A percentile compares a stretch with the other conserved stretches of the same genome.
Conservation (phyloP, 805 yeast genomes). For the Grigorovia yakushimaensis region DNA sequence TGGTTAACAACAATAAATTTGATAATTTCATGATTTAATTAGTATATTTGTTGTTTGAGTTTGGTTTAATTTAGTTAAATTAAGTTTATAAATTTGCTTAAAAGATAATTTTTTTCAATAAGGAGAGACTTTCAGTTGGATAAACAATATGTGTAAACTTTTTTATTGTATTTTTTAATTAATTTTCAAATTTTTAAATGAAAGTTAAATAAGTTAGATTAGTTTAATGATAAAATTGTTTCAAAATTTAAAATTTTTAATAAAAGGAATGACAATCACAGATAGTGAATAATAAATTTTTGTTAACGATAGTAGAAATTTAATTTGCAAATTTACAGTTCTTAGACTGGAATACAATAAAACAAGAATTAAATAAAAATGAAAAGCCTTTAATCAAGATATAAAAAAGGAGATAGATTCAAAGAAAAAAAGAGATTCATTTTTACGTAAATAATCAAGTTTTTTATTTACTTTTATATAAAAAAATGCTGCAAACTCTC, state of each 20-base stretch:
- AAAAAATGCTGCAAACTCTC: neutral
- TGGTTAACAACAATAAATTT: constrained; percentile 14
- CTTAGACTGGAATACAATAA: neutral
- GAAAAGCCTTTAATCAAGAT: neutral
- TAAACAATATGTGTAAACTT: neutral
- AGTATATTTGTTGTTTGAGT: neutral
- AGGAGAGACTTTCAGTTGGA: constrained; percentile 11
- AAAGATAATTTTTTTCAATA: neutral
- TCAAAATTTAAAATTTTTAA: neutral
- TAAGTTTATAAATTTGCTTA: neutral
- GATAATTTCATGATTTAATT: constrained; percentile 17
- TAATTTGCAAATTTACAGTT: neutral
- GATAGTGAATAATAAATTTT: neutral
- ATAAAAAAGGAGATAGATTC: too few relatives aligned
- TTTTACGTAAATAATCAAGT: neutral
- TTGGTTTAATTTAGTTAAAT: neutral
- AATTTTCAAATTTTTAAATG: too few relatives aligned
- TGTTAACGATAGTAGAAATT: neutral
- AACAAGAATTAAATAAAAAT: neutral
- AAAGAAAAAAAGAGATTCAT: too few relatives aligned
- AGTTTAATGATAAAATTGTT: neutral
- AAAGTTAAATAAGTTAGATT: too few relatives aligned
- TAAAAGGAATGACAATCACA: neutral
- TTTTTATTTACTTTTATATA: neutral
- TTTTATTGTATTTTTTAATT: neutral